Conservation (phyloP, 2,329 filamentous ascomycete genomes). For the Diaporthe australafricana region DNA sequence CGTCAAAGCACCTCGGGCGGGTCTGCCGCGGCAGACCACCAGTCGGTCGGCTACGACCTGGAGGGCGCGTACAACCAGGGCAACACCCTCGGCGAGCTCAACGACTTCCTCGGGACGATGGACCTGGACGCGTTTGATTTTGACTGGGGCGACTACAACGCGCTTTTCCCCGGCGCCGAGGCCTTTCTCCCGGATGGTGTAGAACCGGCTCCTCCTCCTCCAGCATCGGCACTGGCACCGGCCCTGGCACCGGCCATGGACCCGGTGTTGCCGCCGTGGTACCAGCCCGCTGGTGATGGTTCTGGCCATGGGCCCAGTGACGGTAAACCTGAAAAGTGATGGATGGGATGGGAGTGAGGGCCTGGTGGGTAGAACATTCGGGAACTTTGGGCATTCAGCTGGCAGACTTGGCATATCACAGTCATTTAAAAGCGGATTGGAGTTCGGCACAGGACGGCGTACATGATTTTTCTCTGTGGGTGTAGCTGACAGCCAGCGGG, state of each 20-base stretch:
- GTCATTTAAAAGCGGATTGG: no score
- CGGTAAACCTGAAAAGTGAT: not conserved
- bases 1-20: not conserved
- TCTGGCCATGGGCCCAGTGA: not conserved
- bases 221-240: no score
- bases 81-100: not conserved
- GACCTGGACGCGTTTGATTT: constrained; percentile 17
- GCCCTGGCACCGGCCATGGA: not conserved
- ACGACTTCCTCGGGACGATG: constrained; percentile 15
- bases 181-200: constrained; percentile 1
- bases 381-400: no score
- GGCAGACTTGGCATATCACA: not conserved
- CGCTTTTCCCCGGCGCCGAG: not conserved
- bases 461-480: not conserved
- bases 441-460: not conserved
- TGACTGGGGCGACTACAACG: constrained; percentile 16
- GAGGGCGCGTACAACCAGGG: not conserved
- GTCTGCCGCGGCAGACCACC: not conserved
- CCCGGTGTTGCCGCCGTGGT: not conserved
- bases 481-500: not conserved
- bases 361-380: no score
- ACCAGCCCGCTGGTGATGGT: not conserved
- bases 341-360: no score
- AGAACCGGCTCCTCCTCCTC: no score
- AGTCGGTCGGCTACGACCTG: not conserved